phyloP scores from a whole-genome alignment of 2,329 filamentous ascomycete species.

The Diaporthe eres region DNA sequence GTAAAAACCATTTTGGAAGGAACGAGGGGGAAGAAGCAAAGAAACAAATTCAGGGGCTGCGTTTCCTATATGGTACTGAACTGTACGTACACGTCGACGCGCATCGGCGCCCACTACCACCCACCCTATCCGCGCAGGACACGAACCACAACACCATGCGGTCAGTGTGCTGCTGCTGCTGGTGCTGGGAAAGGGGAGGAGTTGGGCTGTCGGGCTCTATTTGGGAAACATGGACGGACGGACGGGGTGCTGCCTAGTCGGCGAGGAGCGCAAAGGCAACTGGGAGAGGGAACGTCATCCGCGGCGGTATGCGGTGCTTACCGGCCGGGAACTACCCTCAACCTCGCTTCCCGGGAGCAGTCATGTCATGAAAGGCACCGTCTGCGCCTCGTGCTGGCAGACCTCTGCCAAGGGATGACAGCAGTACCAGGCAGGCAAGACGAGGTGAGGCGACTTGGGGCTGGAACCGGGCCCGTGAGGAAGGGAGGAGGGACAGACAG shows the following conservation, averaged over 20 bases:
- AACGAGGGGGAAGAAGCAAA: background rate
- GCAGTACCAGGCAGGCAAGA: background rate
- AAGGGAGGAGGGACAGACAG: background rate
- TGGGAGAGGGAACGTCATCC: background rate
- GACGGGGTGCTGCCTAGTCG: too few species aligned
- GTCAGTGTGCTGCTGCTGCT: background rate
- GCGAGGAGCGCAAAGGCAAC: too few species aligned
- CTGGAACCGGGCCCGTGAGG: background rate
- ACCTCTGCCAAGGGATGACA: background rate
- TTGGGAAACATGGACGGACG: background rate
- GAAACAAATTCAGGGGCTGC: background rate
- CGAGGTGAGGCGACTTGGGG: background rate
- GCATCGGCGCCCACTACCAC: background rate
- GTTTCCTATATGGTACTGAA: background rate
- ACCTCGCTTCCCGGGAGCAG: background rate
- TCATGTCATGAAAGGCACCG: background rate
- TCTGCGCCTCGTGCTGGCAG: too few species aligned
- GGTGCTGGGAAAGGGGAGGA: background rate
- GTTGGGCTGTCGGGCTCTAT: background rate
- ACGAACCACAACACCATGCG: background rate
- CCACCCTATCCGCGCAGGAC: background rate
- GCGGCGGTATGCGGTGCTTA: background rate
- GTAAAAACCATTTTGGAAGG: background rate
- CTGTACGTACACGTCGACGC: conserved; percentile 17
- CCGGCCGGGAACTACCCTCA: background rate